phyloP scores from a whole-genome alignment of 345 rosid species.

The Eucalyptus cloeziana region DNA sequence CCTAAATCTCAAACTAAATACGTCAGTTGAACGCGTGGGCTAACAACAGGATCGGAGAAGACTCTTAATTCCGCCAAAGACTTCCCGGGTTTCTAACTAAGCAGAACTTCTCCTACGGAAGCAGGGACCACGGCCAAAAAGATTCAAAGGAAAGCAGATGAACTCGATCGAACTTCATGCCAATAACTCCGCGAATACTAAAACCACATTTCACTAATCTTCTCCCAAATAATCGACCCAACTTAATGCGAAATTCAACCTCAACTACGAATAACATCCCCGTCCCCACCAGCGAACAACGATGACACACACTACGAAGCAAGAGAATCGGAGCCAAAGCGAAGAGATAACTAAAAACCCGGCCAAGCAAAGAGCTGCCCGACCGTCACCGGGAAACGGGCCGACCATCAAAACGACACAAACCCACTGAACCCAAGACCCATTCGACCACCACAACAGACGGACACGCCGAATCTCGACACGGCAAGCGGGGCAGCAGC shows the following conservation, averaged over 20 bases:
- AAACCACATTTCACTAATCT: not conserved
- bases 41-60: not conserved
- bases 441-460: not conserved
- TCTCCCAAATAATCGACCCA: not conserved
- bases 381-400: not conserved
- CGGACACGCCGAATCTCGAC: not conserved
- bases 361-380: not conserved
- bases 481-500: not conserved
- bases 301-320: not conserved
- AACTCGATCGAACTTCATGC: not conserved
- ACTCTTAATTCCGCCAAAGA: not conserved
- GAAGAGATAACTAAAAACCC: not conserved
- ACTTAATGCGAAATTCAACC: not conserved
- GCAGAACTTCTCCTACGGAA: not conserved
- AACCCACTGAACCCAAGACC: not conserved
- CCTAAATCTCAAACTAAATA: not conserved
- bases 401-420: not conserved
- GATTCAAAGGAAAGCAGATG: not conserved
- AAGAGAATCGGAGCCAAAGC: not conserved
- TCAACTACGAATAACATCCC: not conserved
- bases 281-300: not conserved
- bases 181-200: not conserved
- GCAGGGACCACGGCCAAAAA: not conserved
- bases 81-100: not conserved
- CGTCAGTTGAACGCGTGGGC: not conserved